Evolutionary conservation across 2,329 filamentous ascomycete species (phyloP), one percentile per base, ranked within the genome.

Genomic region (Trichoderma harzianum): DNA sequence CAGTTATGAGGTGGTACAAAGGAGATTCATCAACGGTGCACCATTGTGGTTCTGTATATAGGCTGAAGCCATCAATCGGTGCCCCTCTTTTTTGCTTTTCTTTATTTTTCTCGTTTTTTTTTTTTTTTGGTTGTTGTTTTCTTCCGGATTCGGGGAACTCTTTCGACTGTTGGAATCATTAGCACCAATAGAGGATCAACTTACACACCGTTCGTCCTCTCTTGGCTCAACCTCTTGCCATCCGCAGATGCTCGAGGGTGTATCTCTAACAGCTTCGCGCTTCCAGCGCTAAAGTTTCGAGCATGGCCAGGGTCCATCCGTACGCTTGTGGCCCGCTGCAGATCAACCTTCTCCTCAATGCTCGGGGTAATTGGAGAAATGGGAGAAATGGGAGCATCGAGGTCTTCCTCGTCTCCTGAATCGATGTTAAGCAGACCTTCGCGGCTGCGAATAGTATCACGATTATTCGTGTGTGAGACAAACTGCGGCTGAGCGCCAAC

Each of bases 281-380:
- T 95, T 64, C 93, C 93, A 58, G 92, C 91, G 77, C 92, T 95
- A 77, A 94, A 90, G 74, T 91, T 91, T 69, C 91, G 87, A 24
- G 85, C 88, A 76, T 95, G 92, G 11, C 86, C 85, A 76, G 86
- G 88, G 72, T 88, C 88, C 64, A 92, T 84, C 73, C 91, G 89
- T 71, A 95, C 84, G 80, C 92, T 95, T 66, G 86, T 90, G 32
- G 93, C 93, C 75, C 91, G 89, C 76, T 90, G 88, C 26, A 86
- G 76, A 55, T 83, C 82, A 28, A 79, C 80, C 73, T 78, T 81
- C 75, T 82, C 82, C 12, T 79, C 78, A 30, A 76, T 77, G 10
- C 74, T 71, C 8, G 77, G 77, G 14, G 76, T 77, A 28, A 65
- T 57, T 28, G 51, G 69, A 51, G 69, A 71, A n/a, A 79, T 72